These are phyloP conservation scores for Phytophthora pluvialis DNA, from an alignment of 352 stramenopile species.

Conservation along the genomic window DNA sequence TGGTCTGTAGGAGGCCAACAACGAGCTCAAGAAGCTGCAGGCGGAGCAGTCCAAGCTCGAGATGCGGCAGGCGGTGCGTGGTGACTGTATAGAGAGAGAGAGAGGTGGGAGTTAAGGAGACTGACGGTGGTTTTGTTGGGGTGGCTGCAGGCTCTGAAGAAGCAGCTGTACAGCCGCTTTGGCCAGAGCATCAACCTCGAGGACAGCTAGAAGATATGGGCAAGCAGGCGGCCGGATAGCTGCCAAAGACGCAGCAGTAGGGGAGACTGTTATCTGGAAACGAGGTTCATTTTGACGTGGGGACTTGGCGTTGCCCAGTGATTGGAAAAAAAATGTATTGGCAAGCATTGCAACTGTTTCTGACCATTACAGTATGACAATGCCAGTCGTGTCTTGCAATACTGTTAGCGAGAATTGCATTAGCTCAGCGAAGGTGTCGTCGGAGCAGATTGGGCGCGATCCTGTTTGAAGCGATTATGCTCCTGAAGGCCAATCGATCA, in stretches of 20 bases:
- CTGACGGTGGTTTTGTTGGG: slow-evolving; percentile 12
- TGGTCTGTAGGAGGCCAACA: slow-evolving; percentile 63
- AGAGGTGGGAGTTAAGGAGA: neutral
- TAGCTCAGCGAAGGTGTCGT: too few species aligned
- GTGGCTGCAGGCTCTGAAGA: slow-evolving; percentile 84
- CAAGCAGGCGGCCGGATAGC: neutral
- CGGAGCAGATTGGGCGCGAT: too few species aligned
- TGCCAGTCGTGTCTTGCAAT: too few species aligned
- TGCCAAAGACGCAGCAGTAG: neutral
- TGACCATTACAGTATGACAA: too few species aligned
- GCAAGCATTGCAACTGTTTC: too few species aligned
- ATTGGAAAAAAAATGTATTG: too few species aligned
- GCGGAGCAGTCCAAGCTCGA: slow-evolving; percentile 90
- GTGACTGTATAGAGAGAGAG: neutral
- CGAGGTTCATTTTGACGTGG: neutral
- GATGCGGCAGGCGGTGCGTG: slow-evolving; percentile 83
- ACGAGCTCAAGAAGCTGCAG: slow-evolving; percentile 82
- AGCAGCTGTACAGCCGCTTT: slow-evolving; percentile 95
- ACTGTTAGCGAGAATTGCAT: too few species aligned
- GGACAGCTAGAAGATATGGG: slow-evolving; percentile 70
- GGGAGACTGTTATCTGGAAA: slow-evolving; percentile 6
- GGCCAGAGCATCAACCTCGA: slow-evolving; percentile 97
- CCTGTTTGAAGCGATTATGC: too few species aligned
- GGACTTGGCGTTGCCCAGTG: too few species aligned
- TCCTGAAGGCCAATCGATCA: too few species aligned